Percentiles rank a stretch among this genome's conserved stretches.
Evolutionary conservation across 1,284 basidiomycete genomes (phyloP).

Genomic region (Marasmius sp.): DNA sequence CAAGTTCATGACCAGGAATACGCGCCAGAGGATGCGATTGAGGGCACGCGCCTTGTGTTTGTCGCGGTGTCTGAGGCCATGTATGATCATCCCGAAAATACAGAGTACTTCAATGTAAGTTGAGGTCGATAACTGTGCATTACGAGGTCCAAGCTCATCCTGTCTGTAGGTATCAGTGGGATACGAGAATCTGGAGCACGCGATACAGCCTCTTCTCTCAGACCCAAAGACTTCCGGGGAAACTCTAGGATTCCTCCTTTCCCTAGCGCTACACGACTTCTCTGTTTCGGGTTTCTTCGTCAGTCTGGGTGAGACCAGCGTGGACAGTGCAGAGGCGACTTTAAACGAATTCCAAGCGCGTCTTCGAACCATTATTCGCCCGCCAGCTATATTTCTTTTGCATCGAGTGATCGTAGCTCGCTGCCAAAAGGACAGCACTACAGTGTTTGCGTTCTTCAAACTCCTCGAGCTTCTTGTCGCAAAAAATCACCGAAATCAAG

Average conservation of each 20-base stretch:
- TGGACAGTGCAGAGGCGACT: conserved; percentile 40
- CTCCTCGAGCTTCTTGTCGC: conserved; percentile 60
- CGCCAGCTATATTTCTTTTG: conserved; percentile 56
- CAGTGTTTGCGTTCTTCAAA: conserved; percentile 56
- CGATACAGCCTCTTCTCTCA: conserved; percentile 49
- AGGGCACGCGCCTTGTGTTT: conserved; percentile 59
- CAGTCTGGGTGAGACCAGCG: conserved; percentile 36
- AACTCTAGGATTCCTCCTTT: conserved; percentile 61
- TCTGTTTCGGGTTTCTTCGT: conserved; percentile 52
- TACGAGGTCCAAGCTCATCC: background rate
- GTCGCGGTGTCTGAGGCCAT: conserved; percentile 64
- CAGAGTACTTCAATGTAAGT: conserved; percentile 66
- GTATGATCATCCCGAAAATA: conserved; percentile 53
- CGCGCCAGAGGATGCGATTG: conserved; percentile 44
- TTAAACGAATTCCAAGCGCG: conserved; percentile 33
- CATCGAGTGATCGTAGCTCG: conserved; percentile 44
- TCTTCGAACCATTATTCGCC: conserved; percentile 49
- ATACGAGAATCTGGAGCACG: conserved; percentile 58
- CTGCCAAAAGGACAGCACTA: conserved; percentile 23
- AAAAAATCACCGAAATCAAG: conserved; percentile 66
- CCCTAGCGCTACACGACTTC: conserved; percentile 64
- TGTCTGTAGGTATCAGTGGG: conserved; percentile 58
- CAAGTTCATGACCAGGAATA: conserved; percentile 40
- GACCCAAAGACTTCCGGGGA: conserved; percentile 49
- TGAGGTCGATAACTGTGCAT: conserved; percentile 8